Evolutionary conservation across 2,329 filamentous ascomycete genomes (phyloP).

Genomic region (Aureobasidium vineae): DNA sequence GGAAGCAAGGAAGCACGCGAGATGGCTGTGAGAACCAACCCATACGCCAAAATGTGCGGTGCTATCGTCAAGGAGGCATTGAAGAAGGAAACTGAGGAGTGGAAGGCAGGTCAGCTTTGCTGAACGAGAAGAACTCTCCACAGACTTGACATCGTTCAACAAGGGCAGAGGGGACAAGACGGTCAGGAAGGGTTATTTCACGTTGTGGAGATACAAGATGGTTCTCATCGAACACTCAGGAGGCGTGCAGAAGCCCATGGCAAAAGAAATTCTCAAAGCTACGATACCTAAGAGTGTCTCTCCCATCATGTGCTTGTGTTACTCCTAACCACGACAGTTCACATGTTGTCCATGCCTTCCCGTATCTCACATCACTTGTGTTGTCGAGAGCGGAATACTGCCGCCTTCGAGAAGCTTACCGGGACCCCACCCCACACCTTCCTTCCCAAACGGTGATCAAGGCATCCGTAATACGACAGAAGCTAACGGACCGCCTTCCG

Average conservation of each 20-base stretch:
- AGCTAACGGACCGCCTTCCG: constrained; percentile 21
- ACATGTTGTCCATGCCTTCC: background rate
- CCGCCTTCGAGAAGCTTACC: background rate
- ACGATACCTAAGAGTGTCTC: background rate
- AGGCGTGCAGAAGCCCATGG: background rate
- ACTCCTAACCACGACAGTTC: background rate
- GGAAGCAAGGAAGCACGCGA: constrained; percentile 58
- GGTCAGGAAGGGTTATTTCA: background rate
- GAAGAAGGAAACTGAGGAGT: constrained; percentile 51
- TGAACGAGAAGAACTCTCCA: background rate
- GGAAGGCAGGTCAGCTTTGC: constrained; percentile 11
- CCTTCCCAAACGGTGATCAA: background rate
- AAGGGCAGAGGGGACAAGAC: background rate
- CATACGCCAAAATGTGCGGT: constrained; percentile 62
- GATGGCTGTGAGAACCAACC: constrained; percentile 60
- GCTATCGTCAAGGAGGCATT: constrained; percentile 61
- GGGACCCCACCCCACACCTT: background rate
- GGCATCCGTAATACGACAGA: background rate
- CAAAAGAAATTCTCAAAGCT: background rate
- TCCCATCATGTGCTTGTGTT: background rate
- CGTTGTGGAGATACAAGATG: background rate
- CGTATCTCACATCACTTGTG: background rate
- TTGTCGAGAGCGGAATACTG: background rate
- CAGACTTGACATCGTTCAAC: background rate
- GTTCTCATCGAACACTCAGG: background rate